These are phyloP conservation scores for Cyclocybe aegerita DNA, from an alignment of 768 basidiomycete species.

Conservation along the genomic window DNA sequence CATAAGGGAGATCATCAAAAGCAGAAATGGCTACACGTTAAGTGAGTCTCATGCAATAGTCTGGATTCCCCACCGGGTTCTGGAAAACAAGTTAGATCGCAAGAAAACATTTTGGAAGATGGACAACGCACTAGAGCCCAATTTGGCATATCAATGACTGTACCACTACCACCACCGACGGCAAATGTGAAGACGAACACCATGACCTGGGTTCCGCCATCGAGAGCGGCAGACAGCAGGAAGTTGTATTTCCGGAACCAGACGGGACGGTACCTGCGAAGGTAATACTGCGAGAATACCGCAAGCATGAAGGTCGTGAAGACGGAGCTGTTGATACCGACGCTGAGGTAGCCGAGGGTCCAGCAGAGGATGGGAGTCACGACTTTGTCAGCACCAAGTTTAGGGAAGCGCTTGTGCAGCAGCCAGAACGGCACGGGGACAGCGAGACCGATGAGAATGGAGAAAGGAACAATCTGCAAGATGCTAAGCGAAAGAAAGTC, in stretches of 20 bases:
- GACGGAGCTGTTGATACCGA: slow-evolving; percentile 57
- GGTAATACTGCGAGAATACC: slow-evolving; percentile 46
- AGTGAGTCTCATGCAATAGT: slow-evolving; percentile 24
- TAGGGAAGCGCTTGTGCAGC: slow-evolving; percentile 46
- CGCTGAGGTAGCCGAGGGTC: slow-evolving; percentile 47
- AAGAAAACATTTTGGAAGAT: neutral
- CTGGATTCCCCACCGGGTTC: slow-evolving; percentile 26
- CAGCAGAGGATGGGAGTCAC: slow-evolving; percentile 50
- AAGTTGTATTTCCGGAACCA: slow-evolving; percentile 56
- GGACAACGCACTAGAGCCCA: slow-evolving; percentile 13
- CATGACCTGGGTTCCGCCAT: slow-evolving; percentile 53
- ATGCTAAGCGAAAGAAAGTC: slow-evolving; percentile 11
- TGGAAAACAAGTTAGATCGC: neutral
- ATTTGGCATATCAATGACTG: slow-evolving; percentile 2
- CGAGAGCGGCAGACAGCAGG: slow-evolving; percentile 49
- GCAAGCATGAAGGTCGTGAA: slow-evolving; percentile 44
- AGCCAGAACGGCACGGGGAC: slow-evolving; percentile 59
- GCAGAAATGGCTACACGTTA: neutral
- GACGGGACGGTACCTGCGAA: slow-evolving; percentile 39
- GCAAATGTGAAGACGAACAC: slow-evolving; percentile 47
- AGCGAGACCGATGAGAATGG: slow-evolving; percentile 47
- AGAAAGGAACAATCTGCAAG: slow-evolving; percentile 41
- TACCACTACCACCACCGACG: slow-evolving; percentile 42
- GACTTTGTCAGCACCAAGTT: slow-evolving; percentile 43
- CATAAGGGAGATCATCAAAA: too few relatives aligned